Percentiles rank a stretch among this genome's conserved stretches.
Conservation (phyloP, 1,284 basidiomycete genomes). For the Ganoderma lingzhi region DNA sequence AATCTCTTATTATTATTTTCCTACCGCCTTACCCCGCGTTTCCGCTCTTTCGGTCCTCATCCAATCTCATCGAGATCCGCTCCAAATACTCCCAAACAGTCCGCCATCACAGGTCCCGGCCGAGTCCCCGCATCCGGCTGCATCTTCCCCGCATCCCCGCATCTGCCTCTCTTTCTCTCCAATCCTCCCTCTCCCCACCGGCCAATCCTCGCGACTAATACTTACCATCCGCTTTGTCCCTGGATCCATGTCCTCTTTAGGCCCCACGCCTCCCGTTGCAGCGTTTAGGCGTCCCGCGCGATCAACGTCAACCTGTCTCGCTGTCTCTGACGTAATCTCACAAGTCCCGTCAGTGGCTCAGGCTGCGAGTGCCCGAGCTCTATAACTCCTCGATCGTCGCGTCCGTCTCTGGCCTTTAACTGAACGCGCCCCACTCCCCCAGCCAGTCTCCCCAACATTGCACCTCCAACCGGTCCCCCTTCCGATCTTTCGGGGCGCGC, state of each 20-base stretch:
- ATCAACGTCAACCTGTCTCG: slow-evolving; percentile 19
- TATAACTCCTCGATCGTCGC: slow-evolving; percentile 25
- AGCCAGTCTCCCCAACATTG: background rate
- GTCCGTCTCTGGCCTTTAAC: slow-evolving; percentile 14
- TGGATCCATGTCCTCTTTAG: background rate
- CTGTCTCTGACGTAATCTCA: slow-evolving; percentile 28
- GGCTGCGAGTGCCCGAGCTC: background rate
- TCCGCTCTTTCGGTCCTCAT: slow-evolving; percentile 16
- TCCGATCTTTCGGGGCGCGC: background rate
- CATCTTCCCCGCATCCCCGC: slow-evolving; percentile 27
- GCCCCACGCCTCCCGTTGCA: background rate
- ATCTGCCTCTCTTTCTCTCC: background rate
- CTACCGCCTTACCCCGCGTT: slow-evolving; percentile 28
- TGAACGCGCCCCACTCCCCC: slow-evolving; percentile 4
- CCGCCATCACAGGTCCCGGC: slow-evolving; percentile 30
- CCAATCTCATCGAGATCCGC: slow-evolving; percentile 14
- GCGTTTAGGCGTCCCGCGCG: slow-evolving; percentile 11
- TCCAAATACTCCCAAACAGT: slow-evolving; percentile 24
- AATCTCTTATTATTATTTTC: slow-evolving; percentile 31
- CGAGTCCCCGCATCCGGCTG: slow-evolving; percentile 31
- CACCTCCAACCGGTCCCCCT: background rate
- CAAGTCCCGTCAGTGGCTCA: slow-evolving; percentile 13
- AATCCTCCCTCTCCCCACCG: background rate
- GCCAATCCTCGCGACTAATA: background rate
- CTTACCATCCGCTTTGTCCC: background rate